Evolutionary conservation across 257 asterid species (phyloP).

Genomic region (Solanum arcanum): DNA sequence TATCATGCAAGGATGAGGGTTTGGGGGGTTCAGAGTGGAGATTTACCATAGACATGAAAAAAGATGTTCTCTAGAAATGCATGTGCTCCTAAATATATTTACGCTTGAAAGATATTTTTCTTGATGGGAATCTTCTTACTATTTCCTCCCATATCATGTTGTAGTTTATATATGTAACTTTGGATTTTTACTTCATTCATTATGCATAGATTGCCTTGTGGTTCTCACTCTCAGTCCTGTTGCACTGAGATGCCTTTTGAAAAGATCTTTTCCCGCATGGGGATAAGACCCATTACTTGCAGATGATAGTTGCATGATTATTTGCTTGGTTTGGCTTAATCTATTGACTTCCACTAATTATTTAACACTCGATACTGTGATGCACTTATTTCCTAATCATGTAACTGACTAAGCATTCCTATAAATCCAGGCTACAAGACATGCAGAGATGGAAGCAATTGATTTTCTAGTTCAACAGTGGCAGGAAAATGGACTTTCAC

Average conservation of each 20-base stretch:
- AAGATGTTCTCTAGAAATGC: background rate
- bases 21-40: background rate
- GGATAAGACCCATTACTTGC: background rate
- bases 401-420: conserved; percentile 2
- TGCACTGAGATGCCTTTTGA: background rate
- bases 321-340: background rate
- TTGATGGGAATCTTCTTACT: background rate
- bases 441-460: conserved; percentile 98
- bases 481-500: conserved; percentile 46
- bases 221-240: background rate
- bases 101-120: background rate
- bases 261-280: background rate
- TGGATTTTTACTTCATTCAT: background rate
- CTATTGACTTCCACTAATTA: background rate
- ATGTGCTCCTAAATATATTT: background rate
- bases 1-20: background rate
- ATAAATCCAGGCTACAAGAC: conserved; percentile 53
- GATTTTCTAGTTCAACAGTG: conserved; percentile 68
- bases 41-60: background rate
- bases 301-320: background rate
- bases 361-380: background rate
- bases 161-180: background rate
- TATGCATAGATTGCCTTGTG: background rate
- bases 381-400: background rate
- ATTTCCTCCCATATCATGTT: background rate